A percentile compares a stretch with the other conserved stretches of the same genome.
Evolutionary conservation across 345 rosid species (phyloP).

Genomic region (Ricinus communis): DNA sequence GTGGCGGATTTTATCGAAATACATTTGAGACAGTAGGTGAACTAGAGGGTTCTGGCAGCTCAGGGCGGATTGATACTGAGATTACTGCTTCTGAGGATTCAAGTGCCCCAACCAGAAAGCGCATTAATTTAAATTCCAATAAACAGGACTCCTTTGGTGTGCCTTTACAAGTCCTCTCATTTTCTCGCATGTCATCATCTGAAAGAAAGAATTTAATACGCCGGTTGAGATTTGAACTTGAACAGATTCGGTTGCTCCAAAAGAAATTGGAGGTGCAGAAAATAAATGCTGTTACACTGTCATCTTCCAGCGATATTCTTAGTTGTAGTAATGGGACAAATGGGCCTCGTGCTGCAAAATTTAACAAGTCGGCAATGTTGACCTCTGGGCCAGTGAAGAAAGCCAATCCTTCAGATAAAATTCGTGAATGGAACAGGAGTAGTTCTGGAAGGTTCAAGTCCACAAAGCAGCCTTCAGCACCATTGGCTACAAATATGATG

Average conservation of each 20-base stretch:
- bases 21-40: conserved; percentile 53
- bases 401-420: conserved; percentile 39
- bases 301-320: conserved; percentile 25
- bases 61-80: conserved; percentile 51
- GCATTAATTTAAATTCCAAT: conserved; percentile 27
- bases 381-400: conserved; percentile 54
- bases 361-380: conserved; percentile 41
- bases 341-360: conserved; percentile 34
- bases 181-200: conserved; percentile 7
- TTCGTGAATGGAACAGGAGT: conserved; percentile 47
- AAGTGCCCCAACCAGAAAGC: conserved; percentile 52
- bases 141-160: conserved; percentile 19
- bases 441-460: conserved; percentile 56
- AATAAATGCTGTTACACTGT: neutral
- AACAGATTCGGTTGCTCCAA: conserved; percentile 13
- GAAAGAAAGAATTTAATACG: conserved; percentile 22
- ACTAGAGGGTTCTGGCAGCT: conserved; percentile 69
- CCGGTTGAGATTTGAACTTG: conserved; percentile 24
- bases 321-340: conserved; percentile 29
- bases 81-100: conserved; percentile 61
- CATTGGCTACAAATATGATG: conserved; percentile 39
- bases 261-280: conserved; percentile 22
- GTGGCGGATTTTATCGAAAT: conserved; percentile 50
- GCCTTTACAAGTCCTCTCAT: conserved; percentile 23
- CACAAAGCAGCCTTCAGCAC: conserved; percentile 39